phyloP scores from a whole-genome alignment of 2,329 filamentous ascomycete species.

The Monilinia polystroma region DNA sequence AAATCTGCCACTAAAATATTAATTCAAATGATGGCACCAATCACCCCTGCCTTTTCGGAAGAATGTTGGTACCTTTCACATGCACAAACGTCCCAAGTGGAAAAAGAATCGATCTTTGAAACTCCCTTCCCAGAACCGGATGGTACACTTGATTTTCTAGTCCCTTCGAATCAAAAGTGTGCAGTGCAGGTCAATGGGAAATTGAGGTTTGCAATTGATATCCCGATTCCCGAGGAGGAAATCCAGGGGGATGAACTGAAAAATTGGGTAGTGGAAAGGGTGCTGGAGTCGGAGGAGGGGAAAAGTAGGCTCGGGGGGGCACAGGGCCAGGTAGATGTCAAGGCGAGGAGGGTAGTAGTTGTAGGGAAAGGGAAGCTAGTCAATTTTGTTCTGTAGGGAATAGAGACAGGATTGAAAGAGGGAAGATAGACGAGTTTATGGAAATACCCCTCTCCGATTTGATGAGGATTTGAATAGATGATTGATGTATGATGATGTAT shows the following conservation, averaged over 20 bases:
- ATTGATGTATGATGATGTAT: neutral
- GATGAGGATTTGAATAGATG: neutral
- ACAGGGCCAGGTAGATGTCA: slow-evolving; percentile 47
- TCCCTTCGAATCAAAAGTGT: slow-evolving; percentile 53
- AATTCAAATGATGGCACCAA: slow-evolving; percentile 72
- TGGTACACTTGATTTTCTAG: slow-evolving; percentile 50
- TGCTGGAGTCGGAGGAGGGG: slow-evolving; percentile 62
- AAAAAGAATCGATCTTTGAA: slow-evolving; percentile 44
- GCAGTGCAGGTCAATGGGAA: slow-evolving; percentile 83
- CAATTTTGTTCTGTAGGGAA: slow-evolving; percentile 63
- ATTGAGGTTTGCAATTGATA: slow-evolving; percentile 64
- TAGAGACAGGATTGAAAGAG: neutral
- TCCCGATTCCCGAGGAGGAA: slow-evolving; percentile 52
- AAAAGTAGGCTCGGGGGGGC: slow-evolving; percentile 47
- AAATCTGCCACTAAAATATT: slow-evolving; percentile 46
- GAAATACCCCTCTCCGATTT: neutral
- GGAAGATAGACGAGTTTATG: neutral
- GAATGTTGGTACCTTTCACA: slow-evolving; percentile 63
- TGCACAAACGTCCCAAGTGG: neutral
- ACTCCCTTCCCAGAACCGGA: slow-evolving; percentile 59
- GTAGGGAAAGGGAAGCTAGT: slow-evolving; percentile 66
- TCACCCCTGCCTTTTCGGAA: slow-evolving; percentile 77
- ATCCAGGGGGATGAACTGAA: slow-evolving; percentile 49
- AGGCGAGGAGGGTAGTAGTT: slow-evolving; percentile 64
- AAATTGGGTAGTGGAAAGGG: slow-evolving; percentile 60